Conservation (phyloP, 2,329 filamentous ascomycete species). For the Aspergillus amoenus region DNA sequence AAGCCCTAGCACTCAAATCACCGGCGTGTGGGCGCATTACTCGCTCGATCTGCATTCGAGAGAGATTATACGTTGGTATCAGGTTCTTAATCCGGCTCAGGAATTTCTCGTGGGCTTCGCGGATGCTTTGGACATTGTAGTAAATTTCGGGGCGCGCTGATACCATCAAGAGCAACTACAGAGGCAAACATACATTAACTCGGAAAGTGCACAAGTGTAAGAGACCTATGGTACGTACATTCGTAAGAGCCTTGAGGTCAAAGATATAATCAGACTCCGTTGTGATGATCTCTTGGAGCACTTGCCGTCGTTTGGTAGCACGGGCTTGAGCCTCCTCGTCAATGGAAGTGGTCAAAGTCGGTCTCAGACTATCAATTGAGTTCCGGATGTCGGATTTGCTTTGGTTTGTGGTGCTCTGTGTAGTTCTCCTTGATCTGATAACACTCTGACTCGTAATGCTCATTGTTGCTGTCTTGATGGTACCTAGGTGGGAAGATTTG, state of each 20-base stretch:
- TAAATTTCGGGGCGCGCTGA: constrained; percentile 74
- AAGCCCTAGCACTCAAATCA: constrained; percentile 40
- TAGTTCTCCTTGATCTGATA: constrained; percentile 58
- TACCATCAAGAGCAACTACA: constrained; percentile 71
- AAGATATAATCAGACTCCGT: constrained; percentile 89
- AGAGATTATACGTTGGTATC: constrained; percentile 61
- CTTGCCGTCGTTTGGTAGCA: constrained; percentile 71
- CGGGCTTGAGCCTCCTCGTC: constrained; percentile 72
- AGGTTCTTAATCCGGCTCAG: constrained; percentile 70
- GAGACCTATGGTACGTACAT: constrained; percentile 55
- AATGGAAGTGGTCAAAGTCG: constrained; percentile 46
- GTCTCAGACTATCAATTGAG: constrained; percentile 58
- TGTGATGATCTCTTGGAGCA: constrained; percentile 79
- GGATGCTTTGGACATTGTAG: constrained; percentile 73
- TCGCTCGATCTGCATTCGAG: constrained; percentile 20
- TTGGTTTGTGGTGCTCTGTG: constrained; percentile 57
- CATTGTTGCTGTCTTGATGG: constrained; percentile 75
- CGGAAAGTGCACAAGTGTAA: background rate
- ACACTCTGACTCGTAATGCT: constrained; percentile 74
- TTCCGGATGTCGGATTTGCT: constrained; percentile 64
- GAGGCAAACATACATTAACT: background rate
- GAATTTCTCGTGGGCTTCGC: constrained; percentile 80
- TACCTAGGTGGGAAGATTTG: constrained; percentile 77
- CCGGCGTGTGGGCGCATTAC: constrained; percentile 46
- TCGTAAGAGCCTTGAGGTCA: constrained; percentile 81